Evolutionary conservation across 2,329 filamentous ascomycete genomes (phyloP).

Genomic region (Massarina eburnea): DNA sequence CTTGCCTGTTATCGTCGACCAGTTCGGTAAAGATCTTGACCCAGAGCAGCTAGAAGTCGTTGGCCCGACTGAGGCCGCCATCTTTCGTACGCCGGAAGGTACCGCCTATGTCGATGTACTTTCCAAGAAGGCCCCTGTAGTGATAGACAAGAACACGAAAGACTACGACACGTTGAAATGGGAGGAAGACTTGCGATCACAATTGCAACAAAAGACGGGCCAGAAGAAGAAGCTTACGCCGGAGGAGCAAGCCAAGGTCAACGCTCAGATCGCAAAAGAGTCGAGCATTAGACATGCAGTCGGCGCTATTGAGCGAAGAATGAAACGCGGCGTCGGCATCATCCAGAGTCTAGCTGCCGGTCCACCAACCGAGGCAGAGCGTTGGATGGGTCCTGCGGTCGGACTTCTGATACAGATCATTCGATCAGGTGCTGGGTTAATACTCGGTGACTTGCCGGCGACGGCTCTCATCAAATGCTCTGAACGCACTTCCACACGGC

Average conservation of each 20-base stretch:
- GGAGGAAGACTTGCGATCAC: slow-evolving; percentile 87
- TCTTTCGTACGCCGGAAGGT: slow-evolving; percentile 87
- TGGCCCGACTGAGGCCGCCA: slow-evolving; percentile 86
- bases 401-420: slow-evolving; percentile 72
- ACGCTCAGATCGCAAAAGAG: slow-evolving; percentile 88
- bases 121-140: slow-evolving; percentile 72
- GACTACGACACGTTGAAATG: slow-evolving; percentile 96
- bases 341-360: slow-evolving; percentile 79
- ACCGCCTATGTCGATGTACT: slow-evolving; percentile 89
- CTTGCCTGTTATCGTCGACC: slow-evolving; percentile 71
- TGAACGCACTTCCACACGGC: slow-evolving; percentile 69
- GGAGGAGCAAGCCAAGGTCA: slow-evolving; percentile 88
- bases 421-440: slow-evolving; percentile 75
- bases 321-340: slow-evolving; percentile 83
- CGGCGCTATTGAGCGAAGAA: slow-evolving; percentile 65
- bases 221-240: slow-evolving; percentile 85
- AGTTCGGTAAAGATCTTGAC: slow-evolving; percentile 74
- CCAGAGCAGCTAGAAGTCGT: slow-evolving; percentile 68
- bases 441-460: slow-evolving; percentile 79
- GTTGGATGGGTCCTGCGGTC: slow-evolving; percentile 86
- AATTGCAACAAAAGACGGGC: slow-evolving; percentile 91
- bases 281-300: slow-evolving; percentile 75
- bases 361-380: slow-evolving; percentile 82
- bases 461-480: slow-evolving; percentile 79
- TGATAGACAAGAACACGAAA: slow-evolving; percentile 85